phyloP scores from a whole-genome alignment of 768 basidiomycete genomes.

The Myochromella boudieri region DNA sequence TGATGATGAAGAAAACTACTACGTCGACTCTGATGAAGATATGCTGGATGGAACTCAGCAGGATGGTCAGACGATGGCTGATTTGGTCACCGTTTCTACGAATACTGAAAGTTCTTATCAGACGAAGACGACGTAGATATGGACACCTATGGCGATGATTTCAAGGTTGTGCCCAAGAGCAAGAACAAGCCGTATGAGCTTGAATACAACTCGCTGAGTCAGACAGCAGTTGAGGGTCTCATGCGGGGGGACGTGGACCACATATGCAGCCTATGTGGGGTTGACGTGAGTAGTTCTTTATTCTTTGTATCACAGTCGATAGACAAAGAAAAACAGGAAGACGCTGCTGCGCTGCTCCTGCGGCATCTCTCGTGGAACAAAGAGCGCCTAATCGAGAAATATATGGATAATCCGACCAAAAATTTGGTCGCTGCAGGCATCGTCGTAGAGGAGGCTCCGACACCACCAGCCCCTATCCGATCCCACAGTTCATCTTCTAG shows the following conservation, averaged over 20 bases:
- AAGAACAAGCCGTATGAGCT: constrained; percentile 80
- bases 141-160: constrained; percentile 65
- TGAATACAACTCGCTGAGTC: constrained; percentile 75
- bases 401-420: constrained; percentile 86
- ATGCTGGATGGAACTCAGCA: constrained; percentile 68
- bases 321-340: constrained; percentile 40
- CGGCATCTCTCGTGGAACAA: constrained; percentile 93
- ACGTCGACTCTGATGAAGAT: constrained; percentile 63
- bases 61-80: constrained; percentile 46
- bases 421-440: constrained; percentile 77
- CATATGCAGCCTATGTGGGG: constrained; percentile 83
- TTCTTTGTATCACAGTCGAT: constrained; percentile 5
- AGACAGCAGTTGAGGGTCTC: constrained; percentile 70
- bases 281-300: constrained; percentile 68
- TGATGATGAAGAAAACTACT: constrained; percentile 60
- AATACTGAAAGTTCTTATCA: constrained; percentile 6
- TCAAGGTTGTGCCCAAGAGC: constrained; percentile 53
- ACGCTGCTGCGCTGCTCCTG: constrained; percentile 74
- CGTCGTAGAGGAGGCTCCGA: constrained; percentile 42
- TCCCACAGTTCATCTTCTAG: constrained; percentile 25
- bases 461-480: constrained; percentile 32
- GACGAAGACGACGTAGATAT: constrained; percentile 68
- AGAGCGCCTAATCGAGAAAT: constrained; percentile 93
- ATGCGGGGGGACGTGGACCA: constrained; percentile 83
- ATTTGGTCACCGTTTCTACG: constrained; percentile 18